Evolutionary conservation across 345 rosid species (phyloP).

Genomic region (Firmiana major): DNA sequence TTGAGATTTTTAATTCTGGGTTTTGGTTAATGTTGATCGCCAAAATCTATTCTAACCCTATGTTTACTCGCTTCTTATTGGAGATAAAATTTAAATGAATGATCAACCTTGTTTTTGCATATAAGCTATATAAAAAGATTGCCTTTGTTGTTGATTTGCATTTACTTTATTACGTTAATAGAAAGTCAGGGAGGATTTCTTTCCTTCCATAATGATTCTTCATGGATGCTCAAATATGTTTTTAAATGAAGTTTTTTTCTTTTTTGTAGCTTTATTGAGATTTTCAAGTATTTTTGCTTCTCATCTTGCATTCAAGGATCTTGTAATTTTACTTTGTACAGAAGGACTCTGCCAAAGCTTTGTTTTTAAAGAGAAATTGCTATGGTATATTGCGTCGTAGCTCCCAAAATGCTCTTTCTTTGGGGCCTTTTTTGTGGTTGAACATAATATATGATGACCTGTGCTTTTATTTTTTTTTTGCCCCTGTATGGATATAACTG

Average conservation of each 20-base stretch:
- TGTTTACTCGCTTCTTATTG: neutral
- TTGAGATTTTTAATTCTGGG: neutral
- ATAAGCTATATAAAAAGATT: neutral
- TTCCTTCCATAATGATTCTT: neutral
- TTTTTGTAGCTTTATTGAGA: neutral
- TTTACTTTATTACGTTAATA: neutral
- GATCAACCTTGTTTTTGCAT: neutral
- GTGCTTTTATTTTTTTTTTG: neutral
- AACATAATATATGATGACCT: neutral
- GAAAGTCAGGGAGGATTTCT: neutral
- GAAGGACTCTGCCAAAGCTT: neutral
- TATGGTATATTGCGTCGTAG: neutral
- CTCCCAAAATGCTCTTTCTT: neutral
- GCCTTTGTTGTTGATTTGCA: slow-evolving; percentile 5
- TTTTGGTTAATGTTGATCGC: neutral
- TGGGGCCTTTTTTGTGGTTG: neutral
- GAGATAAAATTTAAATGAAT: neutral
- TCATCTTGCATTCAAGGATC: neutral
- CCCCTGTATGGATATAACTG: neutral
- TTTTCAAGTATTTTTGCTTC: neutral
- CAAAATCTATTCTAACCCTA: neutral
- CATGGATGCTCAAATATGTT: neutral
- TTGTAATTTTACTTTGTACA: neutral
- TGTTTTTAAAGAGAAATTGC: neutral
- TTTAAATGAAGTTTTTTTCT: neutral